Percentiles rank a stretch among this genome's conserved stretches.
Conservation (phyloP, 352 stramenopile species). For the Phytophthora meadii region DNA sequence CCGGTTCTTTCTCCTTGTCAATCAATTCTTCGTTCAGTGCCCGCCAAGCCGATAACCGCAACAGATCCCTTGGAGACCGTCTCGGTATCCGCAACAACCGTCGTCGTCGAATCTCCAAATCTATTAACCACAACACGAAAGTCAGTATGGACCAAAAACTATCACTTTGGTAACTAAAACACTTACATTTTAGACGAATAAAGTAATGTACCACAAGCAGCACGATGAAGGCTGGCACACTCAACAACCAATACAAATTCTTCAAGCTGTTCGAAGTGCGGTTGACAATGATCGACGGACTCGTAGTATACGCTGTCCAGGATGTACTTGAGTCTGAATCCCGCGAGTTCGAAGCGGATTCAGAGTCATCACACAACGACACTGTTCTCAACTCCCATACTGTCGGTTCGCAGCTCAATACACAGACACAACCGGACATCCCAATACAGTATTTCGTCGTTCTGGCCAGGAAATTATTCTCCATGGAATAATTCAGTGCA, state of each 20-base stretch:
- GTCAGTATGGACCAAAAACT: neutral
- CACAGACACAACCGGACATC: slow-evolving; percentile 51
- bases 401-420: slow-evolving; percentile 52
- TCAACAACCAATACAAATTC: slow-evolving; percentile 30
- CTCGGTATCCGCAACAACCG: slow-evolving; percentile 21
- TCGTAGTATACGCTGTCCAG: slow-evolving; percentile 25
- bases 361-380: slow-evolving; percentile 29
- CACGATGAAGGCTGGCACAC: slow-evolving; percentile 22
- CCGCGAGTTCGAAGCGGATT: neutral
- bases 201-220: slow-evolving; percentile 28
- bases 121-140: slow-evolving; percentile 12
- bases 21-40: slow-evolving; percentile 42
- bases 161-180: neutral
- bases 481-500: slow-evolving; percentile 44
- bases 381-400: slow-evolving; percentile 31
- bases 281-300: slow-evolving; percentile 30
- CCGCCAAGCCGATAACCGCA: slow-evolving; percentile 44
- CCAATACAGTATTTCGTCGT: slow-evolving; percentile 63
- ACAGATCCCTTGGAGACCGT: slow-evolving; percentile 22
- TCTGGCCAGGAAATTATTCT: slow-evolving; percentile 49
- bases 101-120: slow-evolving; percentile 15
- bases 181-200: slow-evolving; percentile 33
- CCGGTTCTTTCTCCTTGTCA: slow-evolving; percentile 36
- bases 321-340: slow-evolving; percentile 9
- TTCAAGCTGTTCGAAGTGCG: slow-evolving; percentile 4